Percentiles rank a stretch among this genome's conserved stretches.
Evolutionary conservation across 176 grass and related monocot genomes (phyloP).

Genomic region (Rhynchospora tenuis): DNA sequence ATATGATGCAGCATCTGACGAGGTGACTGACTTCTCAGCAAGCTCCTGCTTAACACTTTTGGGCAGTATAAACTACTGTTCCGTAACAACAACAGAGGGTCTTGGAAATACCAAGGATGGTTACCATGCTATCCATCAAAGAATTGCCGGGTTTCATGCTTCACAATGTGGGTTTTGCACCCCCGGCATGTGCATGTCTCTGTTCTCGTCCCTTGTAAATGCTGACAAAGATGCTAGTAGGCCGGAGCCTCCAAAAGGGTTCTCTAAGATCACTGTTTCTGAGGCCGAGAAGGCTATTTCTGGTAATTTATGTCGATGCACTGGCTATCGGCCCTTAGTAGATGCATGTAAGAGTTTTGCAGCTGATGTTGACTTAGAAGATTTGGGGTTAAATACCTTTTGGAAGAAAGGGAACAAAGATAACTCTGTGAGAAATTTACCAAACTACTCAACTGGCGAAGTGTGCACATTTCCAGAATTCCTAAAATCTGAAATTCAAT

Average conservation of each 20-base stretch:
- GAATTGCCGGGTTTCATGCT: slow-evolving; percentile 72
- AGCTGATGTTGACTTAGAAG: slow-evolving; percentile 63
- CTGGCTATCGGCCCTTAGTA: slow-evolving; percentile 62
- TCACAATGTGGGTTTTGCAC: slow-evolving; percentile 88
- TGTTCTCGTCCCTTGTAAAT: slow-evolving; percentile 66
- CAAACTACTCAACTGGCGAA: slow-evolving; percentile 36
- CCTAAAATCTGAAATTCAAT: slow-evolving; percentile 51
- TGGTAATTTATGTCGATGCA: slow-evolving; percentile 73
- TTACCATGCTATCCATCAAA: slow-evolving; percentile 64
- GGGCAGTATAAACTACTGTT: slow-evolving; percentile 58
- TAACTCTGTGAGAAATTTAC: slow-evolving; percentile 36
- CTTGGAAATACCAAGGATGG: slow-evolving; percentile 51
- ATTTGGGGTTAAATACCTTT: slow-evolving; percentile 70
- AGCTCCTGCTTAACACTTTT: slow-evolving; percentile 70
- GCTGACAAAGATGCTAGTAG: slow-evolving; percentile 54
- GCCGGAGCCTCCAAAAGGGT: slow-evolving; percentile 49
- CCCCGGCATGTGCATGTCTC: slow-evolving; percentile 89
- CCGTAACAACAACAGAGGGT: slow-evolving; percentile 68
- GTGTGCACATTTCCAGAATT: slow-evolving; percentile 60
- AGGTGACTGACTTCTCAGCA: slow-evolving; percentile 52
- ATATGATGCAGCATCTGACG: slow-evolving; percentile 45
- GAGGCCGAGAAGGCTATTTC: slow-evolving; percentile 65
- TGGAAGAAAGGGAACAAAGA: slow-evolving; percentile 47
- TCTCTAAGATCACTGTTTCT: slow-evolving; percentile 50
- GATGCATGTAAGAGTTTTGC: slow-evolving; percentile 90